Evolutionary conservation across 352 stramenopile species (phyloP).

Genomic region (Pythium chondricola): DNA sequence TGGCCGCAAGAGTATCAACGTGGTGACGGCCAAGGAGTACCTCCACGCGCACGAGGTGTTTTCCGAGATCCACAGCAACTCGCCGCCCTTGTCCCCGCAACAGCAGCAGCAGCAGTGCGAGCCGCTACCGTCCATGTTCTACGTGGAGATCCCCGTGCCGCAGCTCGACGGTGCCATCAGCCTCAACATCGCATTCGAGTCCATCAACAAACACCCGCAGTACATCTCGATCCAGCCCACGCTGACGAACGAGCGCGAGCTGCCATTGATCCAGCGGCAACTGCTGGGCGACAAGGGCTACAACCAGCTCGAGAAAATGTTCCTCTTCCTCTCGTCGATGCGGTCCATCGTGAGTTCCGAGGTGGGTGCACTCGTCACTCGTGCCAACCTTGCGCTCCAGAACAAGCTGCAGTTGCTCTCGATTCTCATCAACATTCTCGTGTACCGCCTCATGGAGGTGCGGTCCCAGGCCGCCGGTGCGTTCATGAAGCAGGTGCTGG

Average conservation of each 20-base stretch:
- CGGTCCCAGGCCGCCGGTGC: conserved; percentile 32
- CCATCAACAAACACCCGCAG: conserved; percentile 69
- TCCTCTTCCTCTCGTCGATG: conserved; percentile 77
- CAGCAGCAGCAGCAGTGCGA: conserved; percentile 4
- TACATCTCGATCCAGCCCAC: conserved; percentile 72
- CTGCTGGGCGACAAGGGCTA: conserved; percentile 83
- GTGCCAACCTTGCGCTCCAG: conserved; percentile 69
- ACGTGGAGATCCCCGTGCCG: conserved; percentile 73
- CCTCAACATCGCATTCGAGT: conserved; percentile 80
- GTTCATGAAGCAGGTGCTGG: conserved; percentile 46
- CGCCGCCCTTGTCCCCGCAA: conserved; percentile 32
- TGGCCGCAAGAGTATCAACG: conserved; percentile 67
- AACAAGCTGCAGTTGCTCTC: conserved; percentile 81
- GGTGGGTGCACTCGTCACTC: conserved; percentile 20
- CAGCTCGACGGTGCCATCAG: conserved; percentile 64
- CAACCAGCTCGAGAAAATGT: conserved; percentile 85
- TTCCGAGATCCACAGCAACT: conserved; percentile 54
- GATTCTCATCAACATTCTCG: conserved; percentile 78
- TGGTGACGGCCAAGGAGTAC: conserved; percentile 82
- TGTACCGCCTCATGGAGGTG: conserved; percentile 72
- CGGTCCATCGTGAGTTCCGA: conserved; percentile 46
- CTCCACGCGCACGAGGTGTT: conserved; percentile 75
- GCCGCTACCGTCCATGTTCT: conserved; percentile 76
- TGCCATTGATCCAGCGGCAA: conserved; percentile 55
- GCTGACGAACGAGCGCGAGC: conserved; percentile 14